A percentile compares a stretch with the other conserved stretches of the same genome.
These are phyloP conservation scores for Populus alba DNA, from an alignment of 345 rosid species.

Conservation along the genomic window DNA sequence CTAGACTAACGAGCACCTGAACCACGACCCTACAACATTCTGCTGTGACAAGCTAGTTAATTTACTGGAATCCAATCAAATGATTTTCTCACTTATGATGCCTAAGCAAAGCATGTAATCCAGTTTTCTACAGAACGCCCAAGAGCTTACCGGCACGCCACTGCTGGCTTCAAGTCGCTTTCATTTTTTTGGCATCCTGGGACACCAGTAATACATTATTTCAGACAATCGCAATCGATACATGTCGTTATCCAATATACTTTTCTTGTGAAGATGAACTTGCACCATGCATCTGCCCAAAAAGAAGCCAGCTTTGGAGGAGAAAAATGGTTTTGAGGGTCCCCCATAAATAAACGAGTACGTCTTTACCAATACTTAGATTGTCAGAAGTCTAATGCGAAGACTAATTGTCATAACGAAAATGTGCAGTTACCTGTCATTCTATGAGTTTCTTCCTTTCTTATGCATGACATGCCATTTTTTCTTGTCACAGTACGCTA, in stretches of 20 bases:
- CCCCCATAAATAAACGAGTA: not conserved
- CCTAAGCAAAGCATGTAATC: too few species aligned
- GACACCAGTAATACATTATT: not conserved
- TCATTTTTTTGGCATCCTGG: not conserved
- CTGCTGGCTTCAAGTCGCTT: not conserved
- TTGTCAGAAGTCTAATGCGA: not conserved
- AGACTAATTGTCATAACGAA: not conserved
- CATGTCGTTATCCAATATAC: not conserved
- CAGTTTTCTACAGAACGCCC: too few species aligned
- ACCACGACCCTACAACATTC: not conserved
- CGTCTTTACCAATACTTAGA: not conserved
- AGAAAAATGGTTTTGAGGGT: not conserved
- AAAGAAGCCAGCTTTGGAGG: not conserved
- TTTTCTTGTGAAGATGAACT: not conserved
- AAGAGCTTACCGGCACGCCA: not conserved
- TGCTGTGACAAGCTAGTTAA: not conserved
- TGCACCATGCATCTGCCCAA: not conserved
- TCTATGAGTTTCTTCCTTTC: too few species aligned
- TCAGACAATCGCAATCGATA: not conserved
- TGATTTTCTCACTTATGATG: too few species aligned
- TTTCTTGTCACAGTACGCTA: too few species aligned
- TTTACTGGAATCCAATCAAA: too few species aligned
- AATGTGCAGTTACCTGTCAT: too few species aligned
- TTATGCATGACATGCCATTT: too few species aligned
- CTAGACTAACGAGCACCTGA: not conserved